These are phyloP conservation scores for Acanthamoeba polyphaga DNA, from an alignment of 208 protist species.

Conservation along the genomic window DNA sequence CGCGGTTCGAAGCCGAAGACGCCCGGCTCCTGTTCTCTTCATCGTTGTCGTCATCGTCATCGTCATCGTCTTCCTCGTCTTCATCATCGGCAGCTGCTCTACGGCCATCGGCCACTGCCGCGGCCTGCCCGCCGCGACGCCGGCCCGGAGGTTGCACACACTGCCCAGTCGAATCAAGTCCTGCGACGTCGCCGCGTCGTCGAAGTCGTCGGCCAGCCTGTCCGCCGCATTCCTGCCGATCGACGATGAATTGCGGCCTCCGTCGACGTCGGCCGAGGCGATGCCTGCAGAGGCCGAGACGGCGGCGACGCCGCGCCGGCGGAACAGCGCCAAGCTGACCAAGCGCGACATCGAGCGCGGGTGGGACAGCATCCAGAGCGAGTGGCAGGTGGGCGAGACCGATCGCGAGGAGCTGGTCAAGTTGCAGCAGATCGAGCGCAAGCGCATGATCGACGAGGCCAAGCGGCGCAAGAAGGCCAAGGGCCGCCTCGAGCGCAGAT, in stretches of 20 bases:
- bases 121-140: not conserved
- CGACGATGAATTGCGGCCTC: not conserved
- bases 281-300: not conserved
- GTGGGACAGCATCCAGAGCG: constrained; percentile 30
- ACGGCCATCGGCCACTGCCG: not conserved
- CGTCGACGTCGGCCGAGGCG: not conserved
- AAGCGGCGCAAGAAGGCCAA: constrained; percentile 13
- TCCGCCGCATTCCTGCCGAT: not conserved
- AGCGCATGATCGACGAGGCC: constrained; percentile 67
- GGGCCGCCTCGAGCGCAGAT: not conserved
- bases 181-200: not conserved
- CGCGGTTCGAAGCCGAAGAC: not conserved
- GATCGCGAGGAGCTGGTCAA: constrained; percentile 5
- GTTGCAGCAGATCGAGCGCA: constrained; percentile 51
- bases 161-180: not conserved
- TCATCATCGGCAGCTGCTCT: not conserved
- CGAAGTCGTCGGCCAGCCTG: not conserved
- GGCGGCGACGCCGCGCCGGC: not conserved
- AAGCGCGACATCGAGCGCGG: constrained; percentile 36
- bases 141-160: not conserved
- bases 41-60: not conserved
- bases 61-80: not conserved
- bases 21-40: not conserved
- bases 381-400: not conserved
- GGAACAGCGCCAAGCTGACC: constrained; percentile 29